Evolutionary conservation across 306 rosid species (phyloP), one percentile per base, ranked within the genome.

Genomic region (Heteromeles arbutifolia): DNA sequence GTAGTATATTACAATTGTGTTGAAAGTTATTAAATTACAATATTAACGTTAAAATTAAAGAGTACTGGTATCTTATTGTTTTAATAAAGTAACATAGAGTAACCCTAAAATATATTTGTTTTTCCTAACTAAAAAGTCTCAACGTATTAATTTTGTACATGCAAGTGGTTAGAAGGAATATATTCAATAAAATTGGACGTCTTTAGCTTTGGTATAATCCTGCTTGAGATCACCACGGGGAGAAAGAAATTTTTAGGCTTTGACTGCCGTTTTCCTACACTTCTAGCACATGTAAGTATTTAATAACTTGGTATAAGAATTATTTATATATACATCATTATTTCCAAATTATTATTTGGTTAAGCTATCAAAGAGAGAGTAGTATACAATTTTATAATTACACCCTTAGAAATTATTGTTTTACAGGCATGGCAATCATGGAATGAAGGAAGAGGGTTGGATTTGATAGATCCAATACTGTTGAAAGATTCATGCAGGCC

Each of bases 361-460:
- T 54, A 19, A 44, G 61, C 61, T 21, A 10, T 54, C 61, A 21
- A 8, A 21, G 26, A 19, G 4, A 41, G 48, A 11, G 48, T 54
- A 53, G 25, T 54, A 22, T n/a, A 19, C 25, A 21, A 11, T 44
- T 44, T 44, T 44, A 44, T 44, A 44, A 11, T 24, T 22, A 58
- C 64, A 58, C 24, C 64, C 17, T 58, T 3, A 11, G 22, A 58
- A 58, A n/a, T 13, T 58, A 58, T 17, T 31, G 4, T 34, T 8
- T 19, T 7, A 65, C 76, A 63, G 92, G 88, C 83, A 19, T 88
- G 92, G 92, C 79, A 69, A 29, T 37, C 64, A 37, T 88, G 86
- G 92, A 82, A 28, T 54, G 73, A 82, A 67, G 84, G 70, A 29
- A 64, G 73, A 31, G 68, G 4, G 32, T 67, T 56, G 65, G 67